Base-by-base conservation (phyloP, 129 eudicot species). In the Artemisia annua region DNA sequence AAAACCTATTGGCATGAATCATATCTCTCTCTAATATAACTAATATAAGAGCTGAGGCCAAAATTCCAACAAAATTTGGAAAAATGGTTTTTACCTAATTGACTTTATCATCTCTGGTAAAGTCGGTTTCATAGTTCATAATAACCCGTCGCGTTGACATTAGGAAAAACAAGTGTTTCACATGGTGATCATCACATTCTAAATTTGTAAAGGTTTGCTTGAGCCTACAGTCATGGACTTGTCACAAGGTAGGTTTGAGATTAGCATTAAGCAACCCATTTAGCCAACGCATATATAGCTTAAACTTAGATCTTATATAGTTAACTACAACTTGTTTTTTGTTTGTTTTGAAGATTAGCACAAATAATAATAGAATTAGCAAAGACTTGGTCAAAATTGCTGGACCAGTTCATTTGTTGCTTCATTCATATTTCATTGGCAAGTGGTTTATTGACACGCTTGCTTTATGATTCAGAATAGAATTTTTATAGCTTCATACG, bases 211-310 rank as follows among this genome's bases (percentile, higher is more conserved):
- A 24, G 70, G 63, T 54, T 75, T 65, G 79, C 79, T 75, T 75
- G 73, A 66, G 79, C 49, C 44, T 43, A 65, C 65, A 54, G 46
- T 75, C 79, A 75, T 66, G 79, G 48, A 44, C 17, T 53, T 55
- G 26, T 72, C 67, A 71, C 75, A 39, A 63, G 67, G 48, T n/a
- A 56, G 66, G 44, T 60, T 72, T 60, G 60, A 72, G 50, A 60
- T 39, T 17, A 60, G 28, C 77, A 16, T 60, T 14, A 72, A 72
- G 77, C 69, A 72, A 60, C 77, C 68, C 51, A 72, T 75, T 56
- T 46, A 32, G 10, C 46, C 46, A 39, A 39, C 46, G 46, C 44
- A 39, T 39, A 7, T 39, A 39, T 39, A 39, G 46, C 46, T 39
- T 39, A 39, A 39, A 39, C 46, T 39, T 39, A 39, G 46, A 39